phyloP scores from a whole-genome alignment of 2,329 filamentous ascomycete genomes.

The Monilinia fructigena region DNA sequence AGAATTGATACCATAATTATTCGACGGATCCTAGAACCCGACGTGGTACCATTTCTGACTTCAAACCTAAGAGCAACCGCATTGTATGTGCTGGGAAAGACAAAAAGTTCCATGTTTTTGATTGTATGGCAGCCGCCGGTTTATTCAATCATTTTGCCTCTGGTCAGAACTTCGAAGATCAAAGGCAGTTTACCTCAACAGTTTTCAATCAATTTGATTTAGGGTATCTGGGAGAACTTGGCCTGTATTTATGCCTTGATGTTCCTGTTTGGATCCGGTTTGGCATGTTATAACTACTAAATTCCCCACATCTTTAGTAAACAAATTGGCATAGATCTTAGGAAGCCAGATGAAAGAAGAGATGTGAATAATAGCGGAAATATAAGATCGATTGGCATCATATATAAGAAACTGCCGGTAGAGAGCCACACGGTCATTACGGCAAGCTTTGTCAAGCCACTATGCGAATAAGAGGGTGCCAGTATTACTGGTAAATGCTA shows the following conservation, averaged over 20 bases:
- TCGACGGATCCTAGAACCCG: constrained; percentile 39
- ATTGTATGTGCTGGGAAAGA: constrained; percentile 49
- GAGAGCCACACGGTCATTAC: not conserved
- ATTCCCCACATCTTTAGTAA: not conserved
- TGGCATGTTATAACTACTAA: not conserved
- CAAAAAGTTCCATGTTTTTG: constrained; percentile 25
- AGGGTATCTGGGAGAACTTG: not conserved
- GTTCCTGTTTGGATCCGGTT: not conserved
- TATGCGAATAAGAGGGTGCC: not conserved
- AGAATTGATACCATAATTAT: constrained; percentile 50
- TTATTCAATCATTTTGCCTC: too few species aligned
- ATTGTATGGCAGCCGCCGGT: too few species aligned
- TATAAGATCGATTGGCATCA: not conserved
- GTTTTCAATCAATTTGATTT: too few species aligned
- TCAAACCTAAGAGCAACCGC: constrained; percentile 48
- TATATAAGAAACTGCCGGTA: not conserved
- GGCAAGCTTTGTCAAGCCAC: not conserved
- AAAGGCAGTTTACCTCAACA: not conserved
- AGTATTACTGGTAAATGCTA: not conserved
- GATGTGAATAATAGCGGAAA: not conserved
- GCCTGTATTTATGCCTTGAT: not conserved
- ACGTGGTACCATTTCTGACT: constrained; percentile 45
- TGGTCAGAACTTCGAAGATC: too few species aligned
- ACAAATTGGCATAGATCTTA: not conserved
- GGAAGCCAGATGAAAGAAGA: not conserved